Evolutionary conservation across 1,284 basidiomycete species (phyloP), one percentile per base, ranked within the genome.

Genomic region (Sporisorium iseilematis-ciliati): DNA sequence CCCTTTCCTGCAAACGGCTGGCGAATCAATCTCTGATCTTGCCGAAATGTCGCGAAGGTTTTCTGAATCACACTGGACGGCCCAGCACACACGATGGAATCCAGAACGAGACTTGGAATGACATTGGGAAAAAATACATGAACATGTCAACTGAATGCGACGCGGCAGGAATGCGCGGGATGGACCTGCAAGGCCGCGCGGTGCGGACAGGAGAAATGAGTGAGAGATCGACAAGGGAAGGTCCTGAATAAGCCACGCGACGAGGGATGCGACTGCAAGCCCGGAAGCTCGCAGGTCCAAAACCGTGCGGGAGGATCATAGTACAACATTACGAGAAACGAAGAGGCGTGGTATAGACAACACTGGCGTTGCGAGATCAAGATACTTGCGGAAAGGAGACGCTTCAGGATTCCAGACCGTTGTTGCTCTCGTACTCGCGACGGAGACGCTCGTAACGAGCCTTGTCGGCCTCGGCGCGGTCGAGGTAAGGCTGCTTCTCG

Each of bases 401-500:
- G 25, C 18, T 41, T 71, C 57, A 71, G 31, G 65, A 63, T 43
- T 65, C 59, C 46, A 64, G 57, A 41, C 60, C 57, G 16, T 64
- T 65, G 57, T 43, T 64, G 59, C 43, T 61, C 41, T 84, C 80
- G 64, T 83, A 83, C 48, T 81, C 82, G 41, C 76, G 70, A 12
- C 82, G 66, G 26, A 71, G 59, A 14, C 65, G 73, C 63, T 81
- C 81, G 65, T 83, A 83, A n/a, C 77, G 75, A 16, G 65, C 62
- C 73, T 83, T 83, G 71, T 84, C 81, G 11, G 67, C 62, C 41
- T 84, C 74, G 45, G 77, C 83, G 46, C 80, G 75, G 29, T 79
- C 75, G 35, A 82, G 59, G 60, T 79, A 83, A 8, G 81, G 82
- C 64, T 79, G 75, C 85, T 94, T 91, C 87, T 97, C 93, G 45